Evolutionary conservation across 257 asterid species (phyloP).

Genomic region (Anisodus tanguticus): DNA sequence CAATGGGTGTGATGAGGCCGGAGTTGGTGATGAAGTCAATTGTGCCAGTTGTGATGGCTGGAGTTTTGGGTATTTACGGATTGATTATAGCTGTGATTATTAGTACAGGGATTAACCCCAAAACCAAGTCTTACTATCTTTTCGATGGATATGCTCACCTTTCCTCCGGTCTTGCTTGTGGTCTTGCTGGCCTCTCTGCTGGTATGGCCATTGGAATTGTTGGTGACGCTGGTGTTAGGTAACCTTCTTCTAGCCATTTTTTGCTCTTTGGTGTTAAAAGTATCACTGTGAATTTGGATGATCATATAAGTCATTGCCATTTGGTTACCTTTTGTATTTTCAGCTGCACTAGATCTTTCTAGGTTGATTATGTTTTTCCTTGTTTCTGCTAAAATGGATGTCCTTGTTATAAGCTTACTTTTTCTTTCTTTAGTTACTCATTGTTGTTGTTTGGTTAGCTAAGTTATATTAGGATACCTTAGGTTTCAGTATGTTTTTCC

Average conservation of each 20-base stretch:
- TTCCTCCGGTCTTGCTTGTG: conserved; percentile 41
- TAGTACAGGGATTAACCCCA: conserved; percentile 41
- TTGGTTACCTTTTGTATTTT: not conserved
- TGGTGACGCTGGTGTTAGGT: conserved; percentile 43
- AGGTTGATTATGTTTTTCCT: not conserved
- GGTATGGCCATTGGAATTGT: conserved; percentile 41
- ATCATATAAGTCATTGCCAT: not conserved
- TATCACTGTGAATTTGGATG: not conserved
- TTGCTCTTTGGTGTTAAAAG: not conserved
- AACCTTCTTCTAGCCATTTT: not conserved
- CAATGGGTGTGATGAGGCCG: conserved; percentile 50
- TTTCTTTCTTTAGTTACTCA: not conserved
- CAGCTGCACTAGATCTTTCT: not conserved
- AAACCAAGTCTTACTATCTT: conserved; percentile 37
- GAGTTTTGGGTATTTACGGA: conserved; percentile 43
- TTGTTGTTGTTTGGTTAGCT: not conserved
- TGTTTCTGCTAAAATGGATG: not conserved
- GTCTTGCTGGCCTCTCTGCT: conserved; percentile 40
- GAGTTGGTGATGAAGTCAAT: conserved; percentile 47
- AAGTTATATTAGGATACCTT: not conserved
- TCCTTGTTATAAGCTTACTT: not conserved
- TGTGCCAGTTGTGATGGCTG: conserved; percentile 48
- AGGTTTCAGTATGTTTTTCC: not conserved
- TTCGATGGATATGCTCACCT: conserved; percentile 40
- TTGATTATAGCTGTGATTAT: conserved; percentile 41